Conservation (phyloP, 1,139 yeast genomes). For the Candida gigantensis region DNA sequence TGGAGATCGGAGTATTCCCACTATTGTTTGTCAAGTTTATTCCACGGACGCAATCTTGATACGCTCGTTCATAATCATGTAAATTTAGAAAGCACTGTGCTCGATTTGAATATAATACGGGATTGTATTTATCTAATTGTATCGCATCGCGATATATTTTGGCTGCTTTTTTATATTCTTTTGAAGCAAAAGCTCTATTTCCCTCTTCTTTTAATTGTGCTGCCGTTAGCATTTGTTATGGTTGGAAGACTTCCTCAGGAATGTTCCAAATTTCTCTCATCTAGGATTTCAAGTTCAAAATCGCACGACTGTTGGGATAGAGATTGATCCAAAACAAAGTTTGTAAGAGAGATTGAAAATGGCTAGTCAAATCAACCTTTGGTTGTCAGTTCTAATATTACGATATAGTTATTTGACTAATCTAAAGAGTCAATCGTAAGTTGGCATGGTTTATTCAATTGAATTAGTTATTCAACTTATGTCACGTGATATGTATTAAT, state of each 20-base stretch:
- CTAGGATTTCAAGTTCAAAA: too few relatives aligned
- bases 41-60: slow-evolving; percentile 62
- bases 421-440: too few relatives aligned
- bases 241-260: neutral
- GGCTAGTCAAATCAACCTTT: too few relatives aligned
- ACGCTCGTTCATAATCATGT: slow-evolving; percentile 55
- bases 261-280: too few relatives aligned
- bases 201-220: slow-evolving; percentile 54
- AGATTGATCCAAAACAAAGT: too few relatives aligned
- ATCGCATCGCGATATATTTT: slow-evolving; percentile 67
- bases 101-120: slow-evolving; percentile 74
- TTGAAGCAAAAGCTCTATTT: slow-evolving; percentile 60
- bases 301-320: too few relatives aligned
- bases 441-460: too few relatives aligned
- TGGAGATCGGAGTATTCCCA: slow-evolving; percentile 32
- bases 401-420: too few relatives aligned
- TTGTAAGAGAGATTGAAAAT: too few relatives aligned
- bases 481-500: too few relatives aligned
- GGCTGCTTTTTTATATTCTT: slow-evolving; percentile 59
- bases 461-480: too few relatives aligned
- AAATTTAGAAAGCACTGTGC: slow-evolving; percentile 72
- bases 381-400: too few relatives aligned
- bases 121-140: slow-evolving; percentile 51
- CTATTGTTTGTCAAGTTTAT: slow-evolving; percentile 27
- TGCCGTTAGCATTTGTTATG: slow-evolving; percentile 18